Base-by-base conservation (phyloP, 2,329 filamentous ascomycete genomes). In the Grosmannia penicillata region DNA sequence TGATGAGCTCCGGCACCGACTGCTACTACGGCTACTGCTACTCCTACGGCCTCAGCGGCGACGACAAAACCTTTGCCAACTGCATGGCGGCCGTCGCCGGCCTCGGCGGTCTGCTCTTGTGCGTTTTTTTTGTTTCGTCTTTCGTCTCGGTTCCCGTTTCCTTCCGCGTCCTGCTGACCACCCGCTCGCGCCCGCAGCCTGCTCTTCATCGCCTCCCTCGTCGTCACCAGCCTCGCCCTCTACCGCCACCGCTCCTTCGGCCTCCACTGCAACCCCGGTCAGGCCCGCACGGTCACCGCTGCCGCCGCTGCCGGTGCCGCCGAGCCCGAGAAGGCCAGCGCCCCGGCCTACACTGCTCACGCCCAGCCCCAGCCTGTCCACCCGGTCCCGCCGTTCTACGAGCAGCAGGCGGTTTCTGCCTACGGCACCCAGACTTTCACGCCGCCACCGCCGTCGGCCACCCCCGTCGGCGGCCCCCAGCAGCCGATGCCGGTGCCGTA, bases 41-140 rank as follows among this genome's bases (percentile, higher is more conserved):
- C 36, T 48, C 44, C n/a, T 48, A 46, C 26, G 25, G 24, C 2
- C 41, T 47, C 25, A n/a, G n/a, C 13, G 45, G 40, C 10, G 13
- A 26, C 3, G 36, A 36, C 3, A 36, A 46, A 11, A 41, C 42
- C 3, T 48, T 51, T 15, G 48, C 43, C 15, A 40, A 37, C 24
- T 57, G 49, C 44, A 43, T 53, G 39, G 56, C 57, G 0, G 58
- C 55, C 4, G 58, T 56, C 0, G 53, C 59, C 4, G 62, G 53
- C 2, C 40, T 69, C 1, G 64, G 63, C 5, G 60, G 52, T 2
- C 11, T 66, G 0, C 46, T 61, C 24, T 65, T 65, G 65, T 68
- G 52, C 48, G 62, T 55, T 24, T 21, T 25, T 25, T 14, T 21
- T 8, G 13, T 17, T 18, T 5, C 30, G 11, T 23, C 25, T 30